Evolutionary conservation across 129 eudicot species (phyloP).

Genomic region (Artemisia annua): DNA sequence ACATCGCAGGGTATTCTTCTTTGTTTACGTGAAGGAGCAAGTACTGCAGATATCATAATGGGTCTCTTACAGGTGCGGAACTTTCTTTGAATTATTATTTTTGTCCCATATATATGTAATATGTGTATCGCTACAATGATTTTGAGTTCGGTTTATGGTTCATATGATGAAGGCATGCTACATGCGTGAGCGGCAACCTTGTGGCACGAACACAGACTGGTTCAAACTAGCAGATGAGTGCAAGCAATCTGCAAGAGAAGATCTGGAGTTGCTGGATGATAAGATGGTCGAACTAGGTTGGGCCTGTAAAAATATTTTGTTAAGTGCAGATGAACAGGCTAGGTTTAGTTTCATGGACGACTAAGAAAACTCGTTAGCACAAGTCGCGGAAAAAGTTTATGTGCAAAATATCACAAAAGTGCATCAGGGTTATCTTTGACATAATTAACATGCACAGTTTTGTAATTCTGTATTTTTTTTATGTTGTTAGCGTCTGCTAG

Average conservation of each 20-base stretch:
- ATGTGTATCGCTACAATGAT: background rate
- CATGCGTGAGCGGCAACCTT: slow-evolving; percentile 53
- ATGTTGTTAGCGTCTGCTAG: no score
- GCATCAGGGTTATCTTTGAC: no score
- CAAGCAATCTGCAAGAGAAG: slow-evolving; percentile 52
- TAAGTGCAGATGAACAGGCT: slow-evolving; percentile 66
- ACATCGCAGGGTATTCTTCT: slow-evolving; percentile 66
- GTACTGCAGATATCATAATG: slow-evolving; percentile 57
- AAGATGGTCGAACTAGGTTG: slow-evolving; percentile 62
- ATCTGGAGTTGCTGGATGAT: slow-evolving; percentile 42
- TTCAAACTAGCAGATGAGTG: slow-evolving; percentile 48
- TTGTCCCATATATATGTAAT: background rate
- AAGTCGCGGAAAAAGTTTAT: background rate
- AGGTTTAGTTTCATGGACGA: slow-evolving; percentile 70
- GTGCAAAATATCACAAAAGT: no score
- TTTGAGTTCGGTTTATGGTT: background rate
- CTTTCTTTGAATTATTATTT: background rate
- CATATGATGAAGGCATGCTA: slow-evolving; percentile 57
- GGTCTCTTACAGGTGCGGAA: slow-evolving; percentile 71
- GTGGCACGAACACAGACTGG: slow-evolving; percentile 45
- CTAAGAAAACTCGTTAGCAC: slow-evolving; percentile 5
- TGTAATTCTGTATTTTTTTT: no score
- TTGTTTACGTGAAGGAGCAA: slow-evolving; percentile 85
- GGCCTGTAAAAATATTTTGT: slow-evolving; percentile 70
- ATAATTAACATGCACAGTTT: no score